Conservation (phyloP, 2,329 filamentous ascomycete genomes). For the Pezizomycotina sp. region DNA sequence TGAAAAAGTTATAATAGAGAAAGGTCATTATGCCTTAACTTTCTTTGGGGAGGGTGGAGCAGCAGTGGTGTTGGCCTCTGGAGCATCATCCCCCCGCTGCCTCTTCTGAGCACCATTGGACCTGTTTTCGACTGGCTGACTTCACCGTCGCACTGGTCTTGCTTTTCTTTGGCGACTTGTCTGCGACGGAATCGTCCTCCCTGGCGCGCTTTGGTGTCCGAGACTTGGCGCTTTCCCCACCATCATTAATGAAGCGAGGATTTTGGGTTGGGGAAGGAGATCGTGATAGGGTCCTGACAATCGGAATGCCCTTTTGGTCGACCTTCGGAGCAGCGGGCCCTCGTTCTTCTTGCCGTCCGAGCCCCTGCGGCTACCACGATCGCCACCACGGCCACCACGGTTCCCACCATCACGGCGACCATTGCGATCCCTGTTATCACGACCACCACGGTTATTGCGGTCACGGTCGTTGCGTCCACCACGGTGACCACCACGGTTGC, state of each 20-base stretch:
- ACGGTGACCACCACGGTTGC: conserved; percentile 24
- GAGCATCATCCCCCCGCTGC: neutral
- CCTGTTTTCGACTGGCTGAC: no score
- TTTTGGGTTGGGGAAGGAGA: no score
- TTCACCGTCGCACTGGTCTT: no score
- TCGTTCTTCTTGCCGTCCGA: conserved; percentile 29
- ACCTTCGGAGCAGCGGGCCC: conserved; percentile 1
- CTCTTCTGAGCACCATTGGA: conserved; percentile 1
- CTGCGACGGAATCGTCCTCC: no score
- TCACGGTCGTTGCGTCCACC: conserved; percentile 27
- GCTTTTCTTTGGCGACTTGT: no score
- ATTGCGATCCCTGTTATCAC: conserved; percentile 30
- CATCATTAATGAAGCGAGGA: no score
- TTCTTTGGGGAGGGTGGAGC: neutral
- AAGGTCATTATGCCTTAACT: neutral
- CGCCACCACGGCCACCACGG: conserved; percentile 25
- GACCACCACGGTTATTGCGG: conserved; percentile 29
- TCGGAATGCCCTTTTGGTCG: conserved; percentile 10
- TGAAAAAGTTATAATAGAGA: neutral
- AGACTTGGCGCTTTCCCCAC: no score
- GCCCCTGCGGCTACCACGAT: conserved; percentile 30
- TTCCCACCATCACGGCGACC: conserved; percentile 33
- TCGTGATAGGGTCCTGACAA: conserved; percentile 6
- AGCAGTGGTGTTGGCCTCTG: no score
- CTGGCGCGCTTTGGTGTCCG: neutral